Evolutionary conservation across 495 filamentous ascomycete species (phyloP), one percentile per base, ranked within the genome.

Genomic region (Amniculicola lignicola): DNA sequence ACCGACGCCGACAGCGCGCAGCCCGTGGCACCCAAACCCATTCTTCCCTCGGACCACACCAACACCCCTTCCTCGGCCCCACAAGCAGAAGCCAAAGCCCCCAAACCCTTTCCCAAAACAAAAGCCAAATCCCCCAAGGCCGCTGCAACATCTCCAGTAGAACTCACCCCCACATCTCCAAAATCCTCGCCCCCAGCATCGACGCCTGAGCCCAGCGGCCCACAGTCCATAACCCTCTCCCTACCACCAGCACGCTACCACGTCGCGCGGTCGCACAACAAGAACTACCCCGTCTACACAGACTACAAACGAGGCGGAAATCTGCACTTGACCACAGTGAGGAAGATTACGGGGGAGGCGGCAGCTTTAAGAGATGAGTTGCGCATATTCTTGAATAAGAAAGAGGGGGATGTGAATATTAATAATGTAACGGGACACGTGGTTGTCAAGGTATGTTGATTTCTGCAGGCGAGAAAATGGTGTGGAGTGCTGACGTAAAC

Each of bases 271-370:
- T 92, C 88, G 4, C 66, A 72, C 9, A 83, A 82, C 18, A 82
- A 85, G 47, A 81, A 90, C 59, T 71, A 90, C 1, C 83, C 89
- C 11, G 80, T 97, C n/a, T 98, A 98, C 69, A 72, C 83, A 3
- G 71, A 82, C 46, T 70, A 70, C 49, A 92, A 91, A 71, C 76
- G 82, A 16, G 89, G 89, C 21, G 89, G 91, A 1, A 94, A 87
- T 51, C 74, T 83, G 59, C 81, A 84, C 64, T 69, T 85, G 61
- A 96, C 93, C 3, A 69, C 78, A 59, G 74, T 98, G 45, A 83
- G 87, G 63, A 89, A 87, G 70, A 79, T 89, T 33, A 82, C 89
- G 54, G 93, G 93, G 22, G 80, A 71, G 51, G 35, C 64, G 35
- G 31, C 65, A 24, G 59, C 38, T 24, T 48, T 76, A 51, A 52